Base-by-base conservation (phyloP, 345 rosid species). In the Populus alba region DNA sequence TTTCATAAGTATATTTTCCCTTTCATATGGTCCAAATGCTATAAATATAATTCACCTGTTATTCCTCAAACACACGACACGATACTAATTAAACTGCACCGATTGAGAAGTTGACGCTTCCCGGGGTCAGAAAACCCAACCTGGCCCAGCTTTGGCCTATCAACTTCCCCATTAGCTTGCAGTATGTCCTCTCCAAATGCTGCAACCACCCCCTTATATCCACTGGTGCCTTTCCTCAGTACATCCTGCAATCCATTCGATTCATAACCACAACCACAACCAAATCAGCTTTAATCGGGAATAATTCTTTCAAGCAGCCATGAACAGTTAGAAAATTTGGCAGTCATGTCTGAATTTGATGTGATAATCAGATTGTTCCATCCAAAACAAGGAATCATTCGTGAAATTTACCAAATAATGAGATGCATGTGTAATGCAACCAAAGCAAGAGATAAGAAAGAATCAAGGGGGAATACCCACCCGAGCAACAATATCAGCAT, bases 401-500 rank as follows among this genome's bases (percentile, higher is more conserved):
- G 6, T 6, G 20, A 27, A 29, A 37, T 37, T 59, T 23, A 7
- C 13, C 27, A 29, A 7, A 33, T 57, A 35, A 29, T 17, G 10
- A 61, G 37, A 55, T 27, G 22, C 31, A 12, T 61, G 20, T 22
- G 2, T 10, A 16, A 29, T 23, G 10, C 7, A 57, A 25, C 17
- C 4, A 49, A 20, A 39, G 27, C 5, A 23, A 17, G 9, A 71
- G 7, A 66, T 49, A 33, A 11, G 39, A 49, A 71, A 31, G 33
- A 9, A 37, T 8, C 8, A 20, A 27, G 25, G 17, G 7, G 55
- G 57, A 41, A 22, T 87, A 90, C 98, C 35, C 96, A 90, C 97
- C 41, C 96, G 93, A 87, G 98, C 92, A 13, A 94, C 87, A 38
- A 91, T 17, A 75, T 94, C 97, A 53, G 94, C 95, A 57, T 94